A percentile compares a stretch with the other conserved stretches of the same genome.
phyloP scores from a whole-genome alignment of 805 yeast genomes.

The Candida berthetii region DNA sequence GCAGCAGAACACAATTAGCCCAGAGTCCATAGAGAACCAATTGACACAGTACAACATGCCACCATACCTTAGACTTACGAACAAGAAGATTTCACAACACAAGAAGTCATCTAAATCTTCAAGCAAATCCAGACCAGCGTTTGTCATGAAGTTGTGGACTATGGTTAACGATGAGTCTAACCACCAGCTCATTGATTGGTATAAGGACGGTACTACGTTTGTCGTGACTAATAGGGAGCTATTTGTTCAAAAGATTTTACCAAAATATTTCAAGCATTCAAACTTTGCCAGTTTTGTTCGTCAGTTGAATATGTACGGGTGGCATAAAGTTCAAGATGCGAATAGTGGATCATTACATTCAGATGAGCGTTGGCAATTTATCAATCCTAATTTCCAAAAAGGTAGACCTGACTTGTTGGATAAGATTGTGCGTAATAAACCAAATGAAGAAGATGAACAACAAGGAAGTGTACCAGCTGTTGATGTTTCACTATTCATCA shows the following conservation, averaged over 20 bases:
- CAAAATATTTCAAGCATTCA: conserved; percentile 90
- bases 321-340: conserved; percentile 97
- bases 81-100: not conserved
- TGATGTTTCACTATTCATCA: conserved; percentile 35
- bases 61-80: not conserved
- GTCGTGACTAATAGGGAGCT: conserved; percentile 76
- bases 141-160: conserved; percentile 89
- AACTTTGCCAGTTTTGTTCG: conserved; percentile 95
- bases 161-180: conserved; percentile 86
- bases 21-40: not conserved
- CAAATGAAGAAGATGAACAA: conserved; percentile 16
- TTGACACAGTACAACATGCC: not conserved
- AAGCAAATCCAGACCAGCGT: conserved; percentile 68
- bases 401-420: conserved; percentile 83
- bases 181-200: conserved; percentile 73
- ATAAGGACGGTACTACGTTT: conserved; percentile 78
- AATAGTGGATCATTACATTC: conserved; percentile 62
- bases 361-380: conserved; percentile 89
- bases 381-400: conserved; percentile 69
- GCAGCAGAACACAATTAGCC: not conserved
- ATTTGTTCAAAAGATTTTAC: conserved; percentile 79
- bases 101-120: not conserved
- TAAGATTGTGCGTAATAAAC: conserved; percentile 72
- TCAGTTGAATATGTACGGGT: conserved; percentile 96
- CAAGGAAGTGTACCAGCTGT: not conserved